Evolutionary conservation across 345 rosid genomes (phyloP).

Genomic region (Eucalyptus grandis): DNA sequence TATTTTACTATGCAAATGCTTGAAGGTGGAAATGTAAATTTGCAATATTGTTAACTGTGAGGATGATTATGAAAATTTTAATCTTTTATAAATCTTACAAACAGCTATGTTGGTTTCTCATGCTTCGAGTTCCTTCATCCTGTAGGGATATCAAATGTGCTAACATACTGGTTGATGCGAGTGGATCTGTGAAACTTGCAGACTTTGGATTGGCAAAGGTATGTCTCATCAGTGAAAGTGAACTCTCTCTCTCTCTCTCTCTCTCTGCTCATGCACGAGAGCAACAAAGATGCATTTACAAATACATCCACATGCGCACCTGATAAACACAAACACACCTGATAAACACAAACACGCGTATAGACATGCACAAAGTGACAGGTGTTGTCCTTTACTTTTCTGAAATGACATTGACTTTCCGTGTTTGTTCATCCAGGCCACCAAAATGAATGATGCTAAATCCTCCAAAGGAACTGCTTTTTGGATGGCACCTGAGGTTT

Average conservation of each 20-base stretch:
- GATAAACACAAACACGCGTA: neutral
- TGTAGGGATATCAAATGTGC: conserved; percentile 28
- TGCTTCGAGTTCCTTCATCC: neutral
- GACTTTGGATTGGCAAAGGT: conserved; percentile 32
- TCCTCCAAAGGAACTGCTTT: conserved; percentile 71
- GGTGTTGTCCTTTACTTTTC: neutral
- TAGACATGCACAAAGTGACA: neutral
- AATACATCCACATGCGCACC: neutral
- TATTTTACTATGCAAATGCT: neutral
- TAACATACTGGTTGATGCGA: conserved; percentile 17
- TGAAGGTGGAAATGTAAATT: neutral
- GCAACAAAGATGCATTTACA: neutral
- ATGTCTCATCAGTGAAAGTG: neutral
- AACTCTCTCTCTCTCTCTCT: neutral
- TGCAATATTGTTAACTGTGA: neutral
- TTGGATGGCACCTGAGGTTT: conserved; percentile 99
- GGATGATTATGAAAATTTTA: neutral
- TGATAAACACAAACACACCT: no score
- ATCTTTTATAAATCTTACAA: neutral
- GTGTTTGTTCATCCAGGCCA: neutral
- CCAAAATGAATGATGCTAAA: conserved; percentile 31
- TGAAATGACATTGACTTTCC: neutral
- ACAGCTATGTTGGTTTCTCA: neutral
- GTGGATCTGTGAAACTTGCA: conserved; percentile 19
- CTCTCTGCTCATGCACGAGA: neutral